A percentile compares a stretch with the other conserved stretches of the same genome.
Conservation (phyloP, 257 asterid species). For the Capsicum chinense region DNA sequence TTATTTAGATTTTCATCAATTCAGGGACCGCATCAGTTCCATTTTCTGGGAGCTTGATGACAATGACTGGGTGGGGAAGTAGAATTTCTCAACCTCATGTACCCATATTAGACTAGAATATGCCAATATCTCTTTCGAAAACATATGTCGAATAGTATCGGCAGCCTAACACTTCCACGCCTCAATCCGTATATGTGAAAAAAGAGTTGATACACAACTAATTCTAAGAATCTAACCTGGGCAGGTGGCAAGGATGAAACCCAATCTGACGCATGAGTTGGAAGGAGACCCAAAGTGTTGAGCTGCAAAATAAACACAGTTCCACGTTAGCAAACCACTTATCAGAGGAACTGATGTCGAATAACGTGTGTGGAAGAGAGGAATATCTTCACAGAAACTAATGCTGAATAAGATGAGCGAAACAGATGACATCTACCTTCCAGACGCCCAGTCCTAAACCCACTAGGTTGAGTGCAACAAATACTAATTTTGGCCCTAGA, state of each 20-base stretch:
- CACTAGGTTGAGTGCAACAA: conserved; percentile 80
- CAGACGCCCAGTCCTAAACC: conserved; percentile 91
- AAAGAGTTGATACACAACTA: neutral
- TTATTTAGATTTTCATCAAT: conserved; percentile 8
- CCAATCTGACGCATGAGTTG: conserved; percentile 97
- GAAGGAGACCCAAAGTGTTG: conserved; percentile 93
- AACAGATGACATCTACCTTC: conserved; percentile 65
- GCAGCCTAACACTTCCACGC: neutral
- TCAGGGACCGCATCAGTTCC: neutral
- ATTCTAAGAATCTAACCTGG: conserved; percentile 59
- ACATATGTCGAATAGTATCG: neutral
- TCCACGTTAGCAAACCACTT: conserved; percentile 25
- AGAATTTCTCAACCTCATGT: neutral
- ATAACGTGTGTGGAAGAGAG: neutral
- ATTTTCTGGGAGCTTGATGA: neutral
- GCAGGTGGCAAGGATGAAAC: conserved; percentile 98
- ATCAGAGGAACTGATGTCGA: neutral
- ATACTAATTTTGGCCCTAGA: conserved; percentile 71
- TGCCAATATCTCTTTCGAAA: neutral
- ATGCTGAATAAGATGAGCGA: neutral
- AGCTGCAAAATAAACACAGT: conserved; percentile 59
- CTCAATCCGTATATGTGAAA: conserved; percentile 13
- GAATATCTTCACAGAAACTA: conserved; percentile 32
- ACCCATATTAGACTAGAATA: neutral
- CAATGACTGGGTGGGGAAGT: neutral